These are phyloP conservation scores for Gyromitra esculenta DNA, from an alignment of 2,329 filamentous ascomycete genomes.

Conservation along the genomic window DNA sequence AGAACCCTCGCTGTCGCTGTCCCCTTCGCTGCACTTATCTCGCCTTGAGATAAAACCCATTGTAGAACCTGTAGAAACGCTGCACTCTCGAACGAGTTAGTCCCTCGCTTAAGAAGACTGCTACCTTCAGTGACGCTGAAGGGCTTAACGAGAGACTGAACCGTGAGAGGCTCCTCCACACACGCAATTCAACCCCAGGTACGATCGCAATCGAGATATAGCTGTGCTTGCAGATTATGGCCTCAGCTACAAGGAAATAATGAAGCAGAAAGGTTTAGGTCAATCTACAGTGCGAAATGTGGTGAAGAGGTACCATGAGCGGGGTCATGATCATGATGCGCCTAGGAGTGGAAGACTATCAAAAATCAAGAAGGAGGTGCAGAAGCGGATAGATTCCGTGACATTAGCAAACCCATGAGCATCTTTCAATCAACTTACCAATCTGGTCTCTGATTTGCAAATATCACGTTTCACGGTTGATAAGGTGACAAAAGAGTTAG, in stretches of 20 bases:
- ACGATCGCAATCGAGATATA: conserved; percentile 11
- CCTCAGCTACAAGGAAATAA: conserved; percentile 10
- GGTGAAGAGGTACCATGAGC: not conserved
- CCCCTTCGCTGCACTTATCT: too few relatives aligned
- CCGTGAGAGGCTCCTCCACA: conserved; percentile 6
- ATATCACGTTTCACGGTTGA: not conserved
- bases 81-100: too few relatives aligned
- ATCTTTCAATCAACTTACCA: not conserved
- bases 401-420: not conserved
- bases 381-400: not conserved
- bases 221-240: conserved; percentile 1
- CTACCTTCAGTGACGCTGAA: too few relatives aligned
- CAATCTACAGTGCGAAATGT: not conserved
- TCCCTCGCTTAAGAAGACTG: too few relatives aligned
- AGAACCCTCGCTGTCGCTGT: too few relatives aligned
- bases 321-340: conserved; percentile 7
- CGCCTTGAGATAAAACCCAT: too few relatives aligned
- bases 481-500: conserved; percentile 2
- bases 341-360: not conserved
- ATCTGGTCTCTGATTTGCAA: not conserved
- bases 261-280: not conserved
- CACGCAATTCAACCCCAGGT: conserved; percentile 12
- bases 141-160: too few relatives aligned
- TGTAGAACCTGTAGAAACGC: too few relatives aligned
- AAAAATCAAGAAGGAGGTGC: conserved; percentile 1